A percentile compares a stretch with the other conserved stretches of the same genome.
Conservation (phyloP, 139 green algal species). For the Tetraselmis chui region DNA sequence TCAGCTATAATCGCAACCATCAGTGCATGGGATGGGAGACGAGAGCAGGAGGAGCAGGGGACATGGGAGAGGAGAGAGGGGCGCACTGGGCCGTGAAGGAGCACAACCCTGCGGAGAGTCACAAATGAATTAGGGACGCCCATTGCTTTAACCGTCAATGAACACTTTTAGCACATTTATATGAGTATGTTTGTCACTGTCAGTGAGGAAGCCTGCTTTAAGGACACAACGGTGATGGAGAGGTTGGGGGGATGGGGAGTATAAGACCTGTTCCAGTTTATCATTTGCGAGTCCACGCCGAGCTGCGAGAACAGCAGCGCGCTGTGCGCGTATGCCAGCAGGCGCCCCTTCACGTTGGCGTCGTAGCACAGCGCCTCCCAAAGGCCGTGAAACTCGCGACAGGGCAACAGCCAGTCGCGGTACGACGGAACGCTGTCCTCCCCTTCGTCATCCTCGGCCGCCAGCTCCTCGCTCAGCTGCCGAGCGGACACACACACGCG, state of each 20-base stretch:
- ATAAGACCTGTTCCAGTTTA: slow-evolving; percentile 84
- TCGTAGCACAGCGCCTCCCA: slow-evolving; percentile 86
- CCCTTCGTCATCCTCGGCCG: slow-evolving; percentile 70
- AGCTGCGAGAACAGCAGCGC: slow-evolving; percentile 78
- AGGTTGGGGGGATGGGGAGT: no score
- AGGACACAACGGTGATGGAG: no score
- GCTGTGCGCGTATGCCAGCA: slow-evolving; percentile 77
- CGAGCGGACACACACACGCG: no score
- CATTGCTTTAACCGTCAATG: no score
- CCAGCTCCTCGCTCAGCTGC: slow-evolving; percentile 56
- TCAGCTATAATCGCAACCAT: slow-evolving; percentile 28
- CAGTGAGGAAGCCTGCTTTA: no score
- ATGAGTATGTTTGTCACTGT: no score
- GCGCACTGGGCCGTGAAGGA: no score
- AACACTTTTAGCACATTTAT: no score
- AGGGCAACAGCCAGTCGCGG: slow-evolving; percentile 70
- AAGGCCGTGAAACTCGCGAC: slow-evolving; percentile 49
- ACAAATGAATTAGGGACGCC: no score
- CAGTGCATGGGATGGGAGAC: slow-evolving; percentile 84
- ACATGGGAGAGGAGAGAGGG: not conserved
- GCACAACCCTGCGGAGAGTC: no score
- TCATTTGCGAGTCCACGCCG: slow-evolving; percentile 66
- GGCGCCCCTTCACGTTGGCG: slow-evolving; percentile 55
- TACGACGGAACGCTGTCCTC: slow-evolving; percentile 59
- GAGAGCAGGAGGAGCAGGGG: slow-evolving; percentile 63